phyloP scores from a whole-genome alignment of 2,329 filamentous ascomycete species.

The Alternaria ethzedia region DNA sequence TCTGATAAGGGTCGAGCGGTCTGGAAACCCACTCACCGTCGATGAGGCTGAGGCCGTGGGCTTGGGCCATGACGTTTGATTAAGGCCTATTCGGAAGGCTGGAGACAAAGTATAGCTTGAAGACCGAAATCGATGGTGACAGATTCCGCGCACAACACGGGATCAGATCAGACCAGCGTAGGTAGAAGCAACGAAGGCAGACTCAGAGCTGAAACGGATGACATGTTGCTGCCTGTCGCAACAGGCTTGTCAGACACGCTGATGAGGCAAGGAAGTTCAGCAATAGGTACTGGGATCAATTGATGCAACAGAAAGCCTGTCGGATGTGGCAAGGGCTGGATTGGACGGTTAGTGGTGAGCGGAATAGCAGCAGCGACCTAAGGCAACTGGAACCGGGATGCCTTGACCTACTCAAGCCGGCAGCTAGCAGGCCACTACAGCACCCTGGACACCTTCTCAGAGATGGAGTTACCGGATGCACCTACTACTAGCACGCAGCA shows the following conservation, averaged over 20 bases:
- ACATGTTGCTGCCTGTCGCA: slow-evolving; percentile 27
- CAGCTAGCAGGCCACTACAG: not conserved
- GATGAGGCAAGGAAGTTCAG: slow-evolving; percentile 10
- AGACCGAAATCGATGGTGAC: slow-evolving; percentile 5
- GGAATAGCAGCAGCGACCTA: slow-evolving; percentile 15
- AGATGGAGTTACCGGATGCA: not conserved
- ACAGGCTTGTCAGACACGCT: slow-evolving; percentile 17
- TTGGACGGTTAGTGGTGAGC: slow-evolving; percentile 12
- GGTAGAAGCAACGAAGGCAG: slow-evolving; percentile 6
- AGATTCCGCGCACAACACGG: slow-evolving; percentile 6
- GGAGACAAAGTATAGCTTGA: slow-evolving; percentile 2
- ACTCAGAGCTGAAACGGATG: slow-evolving; percentile 8
- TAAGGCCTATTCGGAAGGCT: not conserved
- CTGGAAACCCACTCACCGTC: slow-evolving; percentile 46
- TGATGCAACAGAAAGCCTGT: slow-evolving; percentile 13
- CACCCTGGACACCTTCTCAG: not conserved
- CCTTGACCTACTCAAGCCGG: slow-evolving; percentile 7
- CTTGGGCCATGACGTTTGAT: slow-evolving; percentile 32
- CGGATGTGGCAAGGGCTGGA: slow-evolving; percentile 17
- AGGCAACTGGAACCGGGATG: slow-evolving; percentile 15
- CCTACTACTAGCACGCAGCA: not conserved
- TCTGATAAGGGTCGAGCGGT: slow-evolving; percentile 49
- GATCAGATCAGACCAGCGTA: slow-evolving; percentile 12
- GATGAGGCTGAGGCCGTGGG: slow-evolving; percentile 35
- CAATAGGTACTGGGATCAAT: slow-evolving; percentile 13